phyloP scores from a whole-genome alignment of 1,139 yeast genomes.

The Magnusiomyces fungicola region DNA sequence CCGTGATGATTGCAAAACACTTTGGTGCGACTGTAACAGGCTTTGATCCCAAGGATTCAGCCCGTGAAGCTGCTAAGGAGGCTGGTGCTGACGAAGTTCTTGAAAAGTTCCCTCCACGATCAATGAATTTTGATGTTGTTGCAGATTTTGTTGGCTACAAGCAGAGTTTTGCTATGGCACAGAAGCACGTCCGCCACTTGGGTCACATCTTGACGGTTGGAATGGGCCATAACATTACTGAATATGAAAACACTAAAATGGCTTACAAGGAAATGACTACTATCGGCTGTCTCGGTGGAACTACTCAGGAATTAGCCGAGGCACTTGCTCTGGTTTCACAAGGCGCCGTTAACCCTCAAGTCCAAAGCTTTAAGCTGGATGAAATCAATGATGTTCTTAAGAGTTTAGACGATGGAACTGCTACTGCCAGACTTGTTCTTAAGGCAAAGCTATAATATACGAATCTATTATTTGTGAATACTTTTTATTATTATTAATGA shows the following conservation, averaged over 20 bases:
- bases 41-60: conserved; percentile 36
- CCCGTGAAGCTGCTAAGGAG: conserved; percentile 30
- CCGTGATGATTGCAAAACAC: conserved; percentile 39
- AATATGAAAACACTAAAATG: conserved; percentile 32
- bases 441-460: no score
- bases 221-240: conserved; percentile 35
- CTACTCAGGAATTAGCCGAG: conserved; percentile 40
- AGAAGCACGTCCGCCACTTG: conserved; percentile 31
- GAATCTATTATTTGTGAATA: no score
- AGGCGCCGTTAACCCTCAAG: conserved; percentile 39
- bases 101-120: conserved; percentile 28
- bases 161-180: conserved; percentile 28
- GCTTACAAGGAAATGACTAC: conserved; percentile 38
- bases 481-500: no score
- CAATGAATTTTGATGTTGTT: conserved; percentile 29
- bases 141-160: conserved; percentile 44
- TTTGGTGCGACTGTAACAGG: conserved; percentile 40
- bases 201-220: conserved; percentile 43
- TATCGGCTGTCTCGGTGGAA: conserved; percentile 43
- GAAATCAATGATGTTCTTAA: conserved; percentile 37
- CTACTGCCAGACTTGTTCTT: conserved; percentile 43
- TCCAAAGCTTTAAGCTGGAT: conserved; percentile 26
- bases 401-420: conserved; percentile 36
- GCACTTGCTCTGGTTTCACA: conserved; percentile 40
- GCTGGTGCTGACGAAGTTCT: conserved; percentile 42